Evolutionary conservation across 495 filamentous ascomycete genomes (phyloP).

Genomic region (Mytilinidion resinicola): DNA sequence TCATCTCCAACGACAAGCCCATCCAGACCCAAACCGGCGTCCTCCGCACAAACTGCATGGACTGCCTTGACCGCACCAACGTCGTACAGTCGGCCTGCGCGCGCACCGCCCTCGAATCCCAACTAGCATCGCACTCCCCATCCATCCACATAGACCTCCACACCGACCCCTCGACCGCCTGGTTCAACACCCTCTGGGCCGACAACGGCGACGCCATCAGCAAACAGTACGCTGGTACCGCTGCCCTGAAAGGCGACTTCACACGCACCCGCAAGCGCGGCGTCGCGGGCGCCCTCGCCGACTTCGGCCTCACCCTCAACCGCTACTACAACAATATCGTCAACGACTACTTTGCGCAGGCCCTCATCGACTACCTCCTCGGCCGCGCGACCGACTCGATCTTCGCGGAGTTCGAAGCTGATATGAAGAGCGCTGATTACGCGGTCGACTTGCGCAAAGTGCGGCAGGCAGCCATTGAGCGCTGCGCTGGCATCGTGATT

Average conservation of each 20-base stretch:
- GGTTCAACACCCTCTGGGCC: constrained; percentile 95
- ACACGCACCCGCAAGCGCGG: constrained; percentile 85
- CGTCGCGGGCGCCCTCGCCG: constrained; percentile 86
- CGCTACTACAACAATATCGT: constrained; percentile 74
- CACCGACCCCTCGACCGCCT: constrained; percentile 64
- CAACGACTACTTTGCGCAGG: constrained; percentile 92
- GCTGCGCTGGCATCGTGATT: constrained; percentile 73
- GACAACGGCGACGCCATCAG: constrained; percentile 82
- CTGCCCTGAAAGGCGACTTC: constrained; percentile 91
- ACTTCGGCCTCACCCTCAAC: constrained; percentile 80
- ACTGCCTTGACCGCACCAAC: constrained; percentile 90
- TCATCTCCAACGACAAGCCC: constrained; percentile 35
- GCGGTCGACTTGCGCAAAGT: constrained; percentile 76
- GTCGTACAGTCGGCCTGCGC: constrained; percentile 86
- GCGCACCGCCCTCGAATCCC: constrained; percentile 65
- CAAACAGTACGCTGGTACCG: constrained; percentile 72
- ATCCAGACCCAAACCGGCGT: constrained; percentile 59
- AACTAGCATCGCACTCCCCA: constrained; percentile 62
- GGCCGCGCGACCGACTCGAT: constrained; percentile 76
- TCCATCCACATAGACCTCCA: constrained; percentile 59
- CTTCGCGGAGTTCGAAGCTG: constrained; percentile 85
- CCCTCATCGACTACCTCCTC: constrained; percentile 87
- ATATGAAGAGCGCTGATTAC: constrained; percentile 82
- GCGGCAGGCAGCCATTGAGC: constrained; percentile 82
- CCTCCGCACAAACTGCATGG: constrained; percentile 92